Conservation (phyloP, 257 asterid species). For the Dorcoceras hygrometricum region DNA sequence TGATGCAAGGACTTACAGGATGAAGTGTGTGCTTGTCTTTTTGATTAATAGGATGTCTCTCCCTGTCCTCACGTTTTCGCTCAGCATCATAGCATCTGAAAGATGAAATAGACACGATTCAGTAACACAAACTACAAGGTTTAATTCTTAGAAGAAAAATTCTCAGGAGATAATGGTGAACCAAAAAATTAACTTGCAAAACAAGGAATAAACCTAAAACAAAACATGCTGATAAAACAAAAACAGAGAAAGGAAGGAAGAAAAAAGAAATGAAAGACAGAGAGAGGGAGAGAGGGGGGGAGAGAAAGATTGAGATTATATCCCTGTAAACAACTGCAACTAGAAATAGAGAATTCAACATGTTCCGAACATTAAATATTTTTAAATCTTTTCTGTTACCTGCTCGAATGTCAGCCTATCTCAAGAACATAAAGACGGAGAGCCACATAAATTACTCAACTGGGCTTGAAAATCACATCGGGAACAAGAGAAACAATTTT, state of each 20-base stretch:
- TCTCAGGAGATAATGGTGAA: background rate
- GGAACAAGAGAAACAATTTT: background rate
- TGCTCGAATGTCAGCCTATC: background rate
- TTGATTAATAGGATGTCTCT: slow-evolving; percentile 83
- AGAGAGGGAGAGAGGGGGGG: no score
- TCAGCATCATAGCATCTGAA: slow-evolving; percentile 92
- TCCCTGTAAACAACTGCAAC: background rate
- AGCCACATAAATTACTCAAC: slow-evolving; percentile 10
- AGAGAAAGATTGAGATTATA: background rate
- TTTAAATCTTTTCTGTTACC: background rate
- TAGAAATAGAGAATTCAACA: background rate
- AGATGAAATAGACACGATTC: background rate
- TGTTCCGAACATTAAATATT: background rate
- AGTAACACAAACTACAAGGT: background rate
- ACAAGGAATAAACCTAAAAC: background rate
- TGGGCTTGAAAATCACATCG: background rate
- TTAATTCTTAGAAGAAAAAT: background rate
- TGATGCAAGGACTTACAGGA: slow-evolving; percentile 48
- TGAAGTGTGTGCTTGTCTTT: slow-evolving; percentile 76
- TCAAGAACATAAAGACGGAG: background rate
- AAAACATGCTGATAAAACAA: background rate
- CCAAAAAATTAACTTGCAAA: background rate
- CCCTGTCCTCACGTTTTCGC: slow-evolving; percentile 73
- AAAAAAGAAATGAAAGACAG: no score
- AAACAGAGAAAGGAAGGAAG: background rate